phyloP scores from a whole-genome alignment of 2,329 filamentous ascomycete species.

The Paecilomyces variotii region DNA sequence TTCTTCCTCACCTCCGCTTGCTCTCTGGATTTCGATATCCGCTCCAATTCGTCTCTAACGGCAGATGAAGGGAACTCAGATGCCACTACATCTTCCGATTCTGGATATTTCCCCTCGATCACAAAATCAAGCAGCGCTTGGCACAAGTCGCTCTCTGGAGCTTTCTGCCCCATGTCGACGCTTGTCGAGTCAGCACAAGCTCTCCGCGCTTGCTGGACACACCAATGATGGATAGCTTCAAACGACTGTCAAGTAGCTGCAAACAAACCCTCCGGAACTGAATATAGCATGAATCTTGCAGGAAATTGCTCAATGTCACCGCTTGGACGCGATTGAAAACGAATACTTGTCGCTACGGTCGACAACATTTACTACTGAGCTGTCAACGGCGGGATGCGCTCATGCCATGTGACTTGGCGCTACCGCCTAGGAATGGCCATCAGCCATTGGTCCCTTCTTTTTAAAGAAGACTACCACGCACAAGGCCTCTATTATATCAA shows the following conservation, averaged over 20 bases:
- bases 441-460: not conserved
- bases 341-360: not conserved
- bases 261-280: not conserved
- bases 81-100: slow-evolving; percentile 48
- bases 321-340: not conserved
- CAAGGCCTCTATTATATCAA: not conserved
- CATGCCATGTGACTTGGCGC: slow-evolving; percentile 22
- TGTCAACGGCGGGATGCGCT: slow-evolving; percentile 3
- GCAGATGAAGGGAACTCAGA: slow-evolving; percentile 43
- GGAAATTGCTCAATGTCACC: not conserved
- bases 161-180: slow-evolving; percentile 28
- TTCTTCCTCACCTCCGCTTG: slow-evolving; percentile 42
- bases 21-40: slow-evolving; percentile 45
- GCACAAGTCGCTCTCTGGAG: slow-evolving; percentile 39
- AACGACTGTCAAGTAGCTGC: not conserved
- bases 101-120: slow-evolving; percentile 48
- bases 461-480: not conserved
- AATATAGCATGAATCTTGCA: not conserved
- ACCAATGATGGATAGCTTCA: not conserved
- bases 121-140: slow-evolving; percentile 59
- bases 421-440: slow-evolving; percentile 14
- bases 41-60: slow-evolving; percentile 43
- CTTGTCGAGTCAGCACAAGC: not conserved
- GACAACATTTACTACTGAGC: not conserved
- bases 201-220: not conserved